Evolutionary conservation across 2,329 filamentous ascomycete species (phyloP).

Genomic region (Monilinia fructicola): DNA sequence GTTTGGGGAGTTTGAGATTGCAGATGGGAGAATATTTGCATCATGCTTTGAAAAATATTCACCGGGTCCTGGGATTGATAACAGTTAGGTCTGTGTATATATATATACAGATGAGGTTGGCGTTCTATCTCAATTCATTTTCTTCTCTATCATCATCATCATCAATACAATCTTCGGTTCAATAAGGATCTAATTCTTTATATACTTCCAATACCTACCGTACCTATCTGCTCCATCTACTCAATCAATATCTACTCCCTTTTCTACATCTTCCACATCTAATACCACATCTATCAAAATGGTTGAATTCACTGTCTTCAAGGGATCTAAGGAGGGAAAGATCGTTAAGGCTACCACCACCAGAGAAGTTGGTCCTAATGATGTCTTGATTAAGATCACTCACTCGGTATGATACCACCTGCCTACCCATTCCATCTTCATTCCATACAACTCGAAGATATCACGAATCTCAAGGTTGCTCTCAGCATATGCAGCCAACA

Average conservation of each 20-base stretch:
- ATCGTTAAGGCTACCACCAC: slow-evolving; percentile 52
- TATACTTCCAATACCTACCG: not conserved
- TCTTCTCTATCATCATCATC: slow-evolving; percentile 18
- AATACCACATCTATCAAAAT: slow-evolving; percentile 25
- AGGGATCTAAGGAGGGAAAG: slow-evolving; percentile 57
- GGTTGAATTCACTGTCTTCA: slow-evolving; percentile 59
- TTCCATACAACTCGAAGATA: not conserved
- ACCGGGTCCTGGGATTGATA: not conserved
- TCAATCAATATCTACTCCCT: not conserved
- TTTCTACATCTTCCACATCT: not conserved
- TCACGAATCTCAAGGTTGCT: not conserved
- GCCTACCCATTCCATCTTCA: not conserved
- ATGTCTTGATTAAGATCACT: slow-evolving; percentile 63
- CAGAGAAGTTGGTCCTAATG: slow-evolving; percentile 48
- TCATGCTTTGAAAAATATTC: not conserved
- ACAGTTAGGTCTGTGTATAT: slow-evolving; percentile 1
- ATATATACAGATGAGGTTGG: not conserved
- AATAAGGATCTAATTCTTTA: slow-evolving; percentile 6
- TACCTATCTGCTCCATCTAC: not conserved
- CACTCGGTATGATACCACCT: slow-evolving; percentile 46
- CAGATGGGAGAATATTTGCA: slow-evolving; percentile 6
- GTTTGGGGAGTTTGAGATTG: not conserved
- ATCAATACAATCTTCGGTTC: slow-evolving; percentile 19
- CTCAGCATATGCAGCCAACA: not conserved
- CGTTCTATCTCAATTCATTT: not conserved